Evolutionary conservation across 2,329 filamentous ascomycete genomes (phyloP).

Genomic region (Elsinoe batatas): DNA sequence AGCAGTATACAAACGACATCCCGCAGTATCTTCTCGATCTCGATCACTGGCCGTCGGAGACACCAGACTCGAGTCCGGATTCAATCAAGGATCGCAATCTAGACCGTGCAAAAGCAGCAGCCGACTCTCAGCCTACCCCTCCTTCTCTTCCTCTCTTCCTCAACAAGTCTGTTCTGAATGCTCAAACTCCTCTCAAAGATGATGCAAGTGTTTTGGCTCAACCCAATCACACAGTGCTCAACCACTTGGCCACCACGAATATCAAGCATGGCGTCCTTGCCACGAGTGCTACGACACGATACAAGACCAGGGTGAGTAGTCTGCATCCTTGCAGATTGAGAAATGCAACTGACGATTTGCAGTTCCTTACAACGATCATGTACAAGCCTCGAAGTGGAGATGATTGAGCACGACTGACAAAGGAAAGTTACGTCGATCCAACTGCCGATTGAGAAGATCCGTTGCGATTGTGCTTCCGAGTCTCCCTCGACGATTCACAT

Average conservation of each 20-base stretch:
- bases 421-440: background rate
- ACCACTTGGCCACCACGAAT: constrained; percentile 92
- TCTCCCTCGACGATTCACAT: background rate
- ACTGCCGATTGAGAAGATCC: background rate
- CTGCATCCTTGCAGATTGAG: background rate
- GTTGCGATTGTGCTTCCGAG: background rate
- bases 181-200: constrained; percentile 85
- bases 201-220: constrained; percentile 95
- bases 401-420: constrained; percentile 13
- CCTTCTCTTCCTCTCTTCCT: constrained; percentile 83
- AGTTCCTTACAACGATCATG: constrained; percentile 97
- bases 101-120: constrained; percentile 62
- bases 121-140: constrained; percentile 70
- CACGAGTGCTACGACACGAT: constrained; percentile 93
- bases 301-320: constrained; percentile 71
- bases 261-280: constrained; percentile 95
- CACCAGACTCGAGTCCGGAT: constrained; percentile 5
- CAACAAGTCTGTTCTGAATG: constrained; percentile 89
- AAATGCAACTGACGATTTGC: constrained; percentile 16
- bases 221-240: constrained; percentile 93
- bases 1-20: constrained; percentile 60
- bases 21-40: constrained; percentile 80
- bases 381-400: constrained; percentile 70
- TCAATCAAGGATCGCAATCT: constrained; percentile 49
- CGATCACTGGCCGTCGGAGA: constrained; percentile 45